These are phyloP conservation scores for Linnemannia zychae DNA, from an alignment of 192 early-diverging fungal species.

Conservation along the genomic window DNA sequence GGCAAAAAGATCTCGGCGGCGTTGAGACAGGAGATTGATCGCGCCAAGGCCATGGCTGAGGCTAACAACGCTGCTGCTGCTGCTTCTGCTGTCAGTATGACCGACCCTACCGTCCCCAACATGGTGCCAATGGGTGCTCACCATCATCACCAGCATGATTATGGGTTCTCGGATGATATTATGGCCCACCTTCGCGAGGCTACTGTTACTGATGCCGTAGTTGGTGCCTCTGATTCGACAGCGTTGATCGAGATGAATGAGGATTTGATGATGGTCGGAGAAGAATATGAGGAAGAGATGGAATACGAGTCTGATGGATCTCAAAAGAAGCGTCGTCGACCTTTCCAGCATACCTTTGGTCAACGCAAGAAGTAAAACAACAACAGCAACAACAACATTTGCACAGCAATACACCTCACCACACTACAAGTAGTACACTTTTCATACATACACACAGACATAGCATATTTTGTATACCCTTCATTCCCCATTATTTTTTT, in stretches of 20 bases:
- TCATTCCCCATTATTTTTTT: constrained; percentile 5
- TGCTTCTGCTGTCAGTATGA: background rate
- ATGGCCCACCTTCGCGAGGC: background rate
- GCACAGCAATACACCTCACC: background rate
- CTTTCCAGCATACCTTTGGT: constrained; percentile 6
- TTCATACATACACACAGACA: background rate
- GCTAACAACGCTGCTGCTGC: background rate
- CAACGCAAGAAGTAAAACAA: constrained; percentile 23
- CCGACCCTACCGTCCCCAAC: background rate
- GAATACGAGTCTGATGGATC: constrained; percentile 4
- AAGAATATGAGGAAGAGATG: constrained; percentile 5
- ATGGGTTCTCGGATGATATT: constrained; percentile 2
- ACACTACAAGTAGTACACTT: background rate
- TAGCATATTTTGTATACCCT: constrained; percentile 10
- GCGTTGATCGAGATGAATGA: background rate
- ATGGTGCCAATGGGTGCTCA: background rate
- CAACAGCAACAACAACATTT: background rate
- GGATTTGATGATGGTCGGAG: constrained; percentile 13
- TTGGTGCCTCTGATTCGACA: background rate
- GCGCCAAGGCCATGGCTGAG: constrained; percentile 17
- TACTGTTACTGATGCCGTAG: background rate
- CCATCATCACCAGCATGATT: background rate
- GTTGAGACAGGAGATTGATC: constrained; percentile 17
- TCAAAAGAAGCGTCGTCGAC: constrained; percentile 19
- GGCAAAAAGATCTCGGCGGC: constrained; percentile 28